A percentile compares a stretch with the other conserved stretches of the same genome.
phyloP scores from a whole-genome alignment of 2,329 filamentous ascomycete genomes.

The Parastagonospora nodorum region DNA sequence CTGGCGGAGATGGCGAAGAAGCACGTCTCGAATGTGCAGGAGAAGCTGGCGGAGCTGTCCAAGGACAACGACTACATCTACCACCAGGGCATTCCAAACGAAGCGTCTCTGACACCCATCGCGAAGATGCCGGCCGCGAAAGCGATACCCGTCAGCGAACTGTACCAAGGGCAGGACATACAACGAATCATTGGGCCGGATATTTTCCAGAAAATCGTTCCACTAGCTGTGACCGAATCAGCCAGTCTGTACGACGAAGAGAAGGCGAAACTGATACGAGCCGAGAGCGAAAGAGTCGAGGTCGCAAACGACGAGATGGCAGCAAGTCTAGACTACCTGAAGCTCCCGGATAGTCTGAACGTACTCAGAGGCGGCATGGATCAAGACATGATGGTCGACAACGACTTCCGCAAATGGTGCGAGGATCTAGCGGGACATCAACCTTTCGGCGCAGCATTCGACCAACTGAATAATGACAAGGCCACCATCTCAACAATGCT shows the following conservation, averaged over 20 bases:
- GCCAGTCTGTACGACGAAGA: slow-evolving; percentile 98
- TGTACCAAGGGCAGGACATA: slow-evolving; percentile 97
- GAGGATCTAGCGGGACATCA: slow-evolving; percentile 88
- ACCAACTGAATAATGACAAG: slow-evolving; percentile 77
- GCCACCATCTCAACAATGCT: slow-evolving; percentile 72
- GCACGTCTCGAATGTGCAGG: slow-evolving; percentile 78
- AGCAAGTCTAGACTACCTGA: slow-evolving; percentile 89
- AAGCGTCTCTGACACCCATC: slow-evolving; percentile 79
- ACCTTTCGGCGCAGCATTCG: slow-evolving; percentile 77
- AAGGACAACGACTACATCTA: slow-evolving; percentile 99
- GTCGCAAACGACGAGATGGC: slow-evolving; percentile 95
- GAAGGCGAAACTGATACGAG: slow-evolving; percentile 92
- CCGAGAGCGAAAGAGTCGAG: slow-evolving; percentile 92
- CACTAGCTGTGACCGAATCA: slow-evolving; percentile 93
- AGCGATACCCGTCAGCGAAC: slow-evolving; percentile 92
- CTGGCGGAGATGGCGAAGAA: slow-evolving; percentile 83
- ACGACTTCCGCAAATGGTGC: slow-evolving; percentile 93
- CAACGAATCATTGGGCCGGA: slow-evolving; percentile 96
- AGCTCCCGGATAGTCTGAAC: slow-evolving; percentile 85
- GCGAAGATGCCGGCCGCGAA: slow-evolving; percentile 94
- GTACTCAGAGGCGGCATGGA: slow-evolving; percentile 92
- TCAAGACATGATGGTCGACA: slow-evolving; percentile 83
- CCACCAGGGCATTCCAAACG: slow-evolving; percentile 86
- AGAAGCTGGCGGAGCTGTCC: slow-evolving; percentile 73
- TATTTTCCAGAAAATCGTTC: slow-evolving; percentile 95